Conservation (phyloP, 805 yeast species). For the Jamesozyma piceae region DNA sequence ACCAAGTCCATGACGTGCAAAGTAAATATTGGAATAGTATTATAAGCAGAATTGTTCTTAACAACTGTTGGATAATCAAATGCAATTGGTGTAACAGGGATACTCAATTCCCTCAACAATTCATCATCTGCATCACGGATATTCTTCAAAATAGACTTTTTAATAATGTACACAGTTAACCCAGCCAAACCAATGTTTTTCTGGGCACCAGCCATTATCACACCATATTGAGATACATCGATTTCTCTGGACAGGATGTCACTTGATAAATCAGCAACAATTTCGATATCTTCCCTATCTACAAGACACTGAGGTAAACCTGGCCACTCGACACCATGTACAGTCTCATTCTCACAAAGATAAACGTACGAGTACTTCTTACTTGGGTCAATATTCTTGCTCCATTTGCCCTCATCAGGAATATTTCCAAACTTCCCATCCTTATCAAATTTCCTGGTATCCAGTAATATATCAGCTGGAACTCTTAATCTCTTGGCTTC, state of each 20-base stretch:
- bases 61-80: constrained; percentile 80
- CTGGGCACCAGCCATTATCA: constrained; percentile 96
- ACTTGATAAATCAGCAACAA: constrained; percentile 93
- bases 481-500: constrained; percentile 82
- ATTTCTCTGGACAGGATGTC: constrained; percentile 74
- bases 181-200: constrained; percentile 97
- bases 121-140: constrained; percentile 45
- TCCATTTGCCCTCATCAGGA: constrained; percentile 61
- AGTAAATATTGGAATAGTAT: constrained; percentile 91
- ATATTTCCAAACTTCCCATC: constrained; percentile 55
- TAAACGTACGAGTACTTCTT: constrained; percentile 72
- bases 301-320: constrained; percentile 38
- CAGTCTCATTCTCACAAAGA: constrained; percentile 95
- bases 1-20: constrained; percentile 79
- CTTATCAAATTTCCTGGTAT: constrained; percentile 43
- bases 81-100: constrained; percentile 86
- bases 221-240: constrained; percentile 77
- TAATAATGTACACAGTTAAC: constrained; percentile 80
- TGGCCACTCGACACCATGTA: constrained; percentile 83
- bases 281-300: constrained; percentile 54
- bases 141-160: constrained; percentile 61
- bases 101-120: constrained; percentile 44
- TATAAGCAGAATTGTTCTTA: constrained; percentile 84
- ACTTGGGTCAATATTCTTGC: constrained; percentile 32
- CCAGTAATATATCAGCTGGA: constrained; percentile 58